A percentile compares a stretch with the other conserved stretches of the same genome.
Evolutionary conservation across 106 monocot species (phyloP).

Genomic region (Apostasia shenzhenica): DNA sequence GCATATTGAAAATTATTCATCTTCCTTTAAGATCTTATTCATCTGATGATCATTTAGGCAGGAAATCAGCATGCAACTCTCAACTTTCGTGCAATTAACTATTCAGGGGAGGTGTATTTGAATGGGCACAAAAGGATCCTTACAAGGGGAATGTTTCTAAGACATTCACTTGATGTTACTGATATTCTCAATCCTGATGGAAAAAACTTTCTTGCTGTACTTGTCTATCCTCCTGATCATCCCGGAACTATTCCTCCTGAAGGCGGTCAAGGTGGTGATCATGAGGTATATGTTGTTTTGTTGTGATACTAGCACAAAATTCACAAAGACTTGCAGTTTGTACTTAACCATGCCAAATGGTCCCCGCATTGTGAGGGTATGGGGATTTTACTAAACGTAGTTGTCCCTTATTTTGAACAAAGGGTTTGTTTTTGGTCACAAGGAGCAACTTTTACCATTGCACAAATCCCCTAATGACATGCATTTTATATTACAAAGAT

Average conservation of each 20-base stretch:
- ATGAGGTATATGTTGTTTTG: constrained; percentile 55
- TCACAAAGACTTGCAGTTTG: not conserved
- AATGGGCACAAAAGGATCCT: constrained; percentile 81
- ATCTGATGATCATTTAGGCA: constrained; percentile 33
- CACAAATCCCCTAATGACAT: too few species aligned
- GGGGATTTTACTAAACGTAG: too few species aligned
- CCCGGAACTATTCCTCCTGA: constrained; percentile 83
- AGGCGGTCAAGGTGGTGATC: constrained; percentile 99
- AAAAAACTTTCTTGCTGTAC: constrained; percentile 82
- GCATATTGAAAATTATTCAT: too few species aligned
- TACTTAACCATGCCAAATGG: not conserved
- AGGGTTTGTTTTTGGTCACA: not conserved
- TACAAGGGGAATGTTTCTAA: constrained; percentile 91
- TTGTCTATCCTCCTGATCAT: constrained; percentile 97
- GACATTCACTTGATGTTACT: constrained; percentile 84
- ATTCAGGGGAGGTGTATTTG: constrained; percentile 84
- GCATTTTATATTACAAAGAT: too few species aligned
- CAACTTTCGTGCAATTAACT: constrained; percentile 96
- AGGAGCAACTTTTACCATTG: too few species aligned
- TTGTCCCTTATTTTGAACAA: too few species aligned
- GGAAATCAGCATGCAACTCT: constrained; percentile 75
- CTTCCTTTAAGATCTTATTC: not conserved
- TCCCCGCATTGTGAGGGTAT: too few species aligned
- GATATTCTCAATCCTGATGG: constrained; percentile 78
- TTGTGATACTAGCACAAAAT: not conserved